Evolutionary conservation across 495 filamentous ascomycete species (phyloP), one percentile per base, ranked within the genome.

Genomic region (Elasticomyces elasticus): DNA sequence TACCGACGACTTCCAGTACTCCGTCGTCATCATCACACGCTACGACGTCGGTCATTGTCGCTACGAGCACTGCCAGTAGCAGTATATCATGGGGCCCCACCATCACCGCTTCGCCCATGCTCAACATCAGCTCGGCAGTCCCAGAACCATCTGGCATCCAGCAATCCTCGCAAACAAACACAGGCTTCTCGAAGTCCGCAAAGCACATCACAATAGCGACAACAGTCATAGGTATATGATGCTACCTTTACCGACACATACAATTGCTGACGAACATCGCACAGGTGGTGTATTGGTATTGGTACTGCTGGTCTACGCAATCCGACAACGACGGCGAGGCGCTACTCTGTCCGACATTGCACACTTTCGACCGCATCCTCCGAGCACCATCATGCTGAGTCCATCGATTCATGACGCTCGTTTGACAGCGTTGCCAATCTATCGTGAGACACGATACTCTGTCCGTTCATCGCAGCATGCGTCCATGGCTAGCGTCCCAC

Each of bases 391-490:
- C 35, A 31, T 51, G 1, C 45, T 54, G 12, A 42, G 24, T 19
- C 40, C 55, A 1, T 4, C 24, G 11, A 19, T 35, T 13, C 53
- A 19, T 13, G 47, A 60, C 17, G 20, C 15, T 11, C 10, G 50
- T 31, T 27, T 55, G 3, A 55, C 57, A 7, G 52, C 57, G 20
- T 26, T 60, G 20, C 57, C 57, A 1, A 60, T 60, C 9, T 56
- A 55, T 33, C 47, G 51, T 2, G 57, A 60, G 42, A 24, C 27
- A 2, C 45, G 57, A 26, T 60, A 55, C 30, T 60, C 57, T 1
- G 48, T 60, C 25, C 45, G 52, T n/a, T 60, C 57, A 1, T 60
- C 57, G 4, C 49, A 35, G 20, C 37, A 51, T 43, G 12, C 41
- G 12, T 38, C 56, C 6, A 23, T n/a, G 6, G 12, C 31, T 10